phyloP scores from a whole-genome alignment of 345 rosid species.

The Brassica nigra region DNA sequence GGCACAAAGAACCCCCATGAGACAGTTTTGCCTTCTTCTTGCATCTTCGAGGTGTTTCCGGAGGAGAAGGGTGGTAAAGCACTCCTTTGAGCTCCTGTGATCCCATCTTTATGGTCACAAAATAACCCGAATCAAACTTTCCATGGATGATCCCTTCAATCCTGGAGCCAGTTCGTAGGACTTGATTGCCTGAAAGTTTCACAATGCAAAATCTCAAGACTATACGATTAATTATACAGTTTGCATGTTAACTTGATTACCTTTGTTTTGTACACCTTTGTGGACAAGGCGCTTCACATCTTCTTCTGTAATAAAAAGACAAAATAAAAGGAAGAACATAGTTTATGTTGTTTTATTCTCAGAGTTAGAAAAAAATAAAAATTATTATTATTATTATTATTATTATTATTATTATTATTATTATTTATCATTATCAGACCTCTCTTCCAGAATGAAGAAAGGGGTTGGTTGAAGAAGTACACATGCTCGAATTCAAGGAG shows the following conservation, averaged over 20 bases:
- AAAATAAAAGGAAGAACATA: background rate
- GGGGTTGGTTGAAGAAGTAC: slow-evolving; percentile 51
- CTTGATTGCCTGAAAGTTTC: slow-evolving; percentile 18
- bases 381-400: background rate
- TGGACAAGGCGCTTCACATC: background rate
- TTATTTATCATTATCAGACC: slow-evolving; percentile 1
- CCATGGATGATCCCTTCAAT: slow-evolving; percentile 69
- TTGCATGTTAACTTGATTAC: slow-evolving; percentile 1
- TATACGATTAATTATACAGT: background rate
- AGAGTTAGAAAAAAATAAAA: background rate
- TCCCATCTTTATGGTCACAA: slow-evolving; percentile 61
- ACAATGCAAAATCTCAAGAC: background rate
- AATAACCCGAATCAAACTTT: slow-evolving; percentile 67
- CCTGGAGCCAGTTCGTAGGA: slow-evolving; percentile 49
- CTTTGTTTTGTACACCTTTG: background rate
- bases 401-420: background rate
- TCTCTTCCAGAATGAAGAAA: slow-evolving; percentile 28
- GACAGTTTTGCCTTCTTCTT: slow-evolving; percentile 5
- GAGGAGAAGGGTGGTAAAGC: slow-evolving; percentile 53
- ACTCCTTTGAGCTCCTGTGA: slow-evolving; percentile 65
- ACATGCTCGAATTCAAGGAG: slow-evolving; percentile 83
- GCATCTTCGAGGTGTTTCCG: slow-evolving; percentile 24
- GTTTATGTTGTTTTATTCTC: background rate
- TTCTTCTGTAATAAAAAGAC: background rate
- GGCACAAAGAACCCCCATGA: slow-evolving; percentile 2